Percentiles rank a stretch among this genome's conserved stretches.
Conservation (phyloP, 371 early-diverging fungal genomes). For the Chytridium lagenaria region DNA sequence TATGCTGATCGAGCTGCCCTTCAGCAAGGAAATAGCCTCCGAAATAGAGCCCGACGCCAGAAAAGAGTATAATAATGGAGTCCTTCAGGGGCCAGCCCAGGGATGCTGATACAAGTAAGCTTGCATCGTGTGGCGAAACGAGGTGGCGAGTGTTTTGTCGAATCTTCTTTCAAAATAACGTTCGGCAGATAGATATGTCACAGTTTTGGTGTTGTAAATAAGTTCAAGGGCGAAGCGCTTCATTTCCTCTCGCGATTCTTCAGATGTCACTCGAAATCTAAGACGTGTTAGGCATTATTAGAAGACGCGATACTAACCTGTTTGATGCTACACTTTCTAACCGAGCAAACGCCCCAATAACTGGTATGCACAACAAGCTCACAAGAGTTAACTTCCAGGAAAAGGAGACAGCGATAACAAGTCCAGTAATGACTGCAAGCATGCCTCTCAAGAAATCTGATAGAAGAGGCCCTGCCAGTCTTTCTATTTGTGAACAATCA, state of each 20-base stretch:
- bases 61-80: conserved; percentile 18
- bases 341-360: conserved; percentile 5
- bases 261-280: no score
- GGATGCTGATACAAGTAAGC: background rate
- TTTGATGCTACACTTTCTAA: background rate
- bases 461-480: conserved; percentile 4
- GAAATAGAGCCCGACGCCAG: conserved; percentile 4
- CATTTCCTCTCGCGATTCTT: conserved; percentile 1
- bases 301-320: background rate
- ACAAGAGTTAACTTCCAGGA: conserved; percentile 1
- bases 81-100: conserved; percentile 24
- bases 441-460: conserved; percentile 9
- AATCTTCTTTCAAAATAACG: background rate
- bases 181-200: background rate
- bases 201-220: background rate
- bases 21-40: background rate
- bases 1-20: background rate
- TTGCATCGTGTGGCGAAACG: background rate
- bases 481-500: conserved; percentile 13
- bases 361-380: background rate
- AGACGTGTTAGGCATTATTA: no score
- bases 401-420: conserved; percentile 17
- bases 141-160: background rate
- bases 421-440: background rate
- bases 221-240: background rate